Conservation (phyloP, 805 yeast genomes). For the Lipomyces spencermartinsiae region DNA sequence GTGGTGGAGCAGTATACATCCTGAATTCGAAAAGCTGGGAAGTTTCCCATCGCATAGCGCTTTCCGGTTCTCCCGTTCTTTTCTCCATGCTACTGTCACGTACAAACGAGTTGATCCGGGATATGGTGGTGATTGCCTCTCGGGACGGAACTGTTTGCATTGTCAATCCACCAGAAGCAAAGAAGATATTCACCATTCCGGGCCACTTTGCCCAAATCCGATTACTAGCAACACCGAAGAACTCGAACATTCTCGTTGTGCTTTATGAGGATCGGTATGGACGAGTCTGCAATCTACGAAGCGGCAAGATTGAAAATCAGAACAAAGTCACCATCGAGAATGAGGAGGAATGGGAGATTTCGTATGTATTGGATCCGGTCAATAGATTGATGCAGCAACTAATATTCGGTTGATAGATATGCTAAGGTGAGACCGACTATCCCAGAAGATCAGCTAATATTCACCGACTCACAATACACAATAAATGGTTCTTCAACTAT, state of each 20-base stretch:
- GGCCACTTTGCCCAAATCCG: slow-evolving; percentile 32
- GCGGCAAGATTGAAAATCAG: slow-evolving; percentile 35
- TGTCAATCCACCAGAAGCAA: slow-evolving; percentile 17
- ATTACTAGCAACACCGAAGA: slow-evolving; percentile 28
- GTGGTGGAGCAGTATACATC: slow-evolving; percentile 27
- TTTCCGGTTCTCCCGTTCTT: slow-evolving; percentile 34
- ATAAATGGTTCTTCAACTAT: slow-evolving; percentile 36
- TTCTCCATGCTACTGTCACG: slow-evolving; percentile 22
- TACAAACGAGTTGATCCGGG: slow-evolving; percentile 15
- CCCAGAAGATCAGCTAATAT: slow-evolving; percentile 30
- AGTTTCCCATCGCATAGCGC: slow-evolving; percentile 28
- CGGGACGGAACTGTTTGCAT: slow-evolving; percentile 36
- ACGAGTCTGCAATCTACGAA: slow-evolving; percentile 26
- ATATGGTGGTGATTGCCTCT: slow-evolving; percentile 29
- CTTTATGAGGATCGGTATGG: slow-evolving; percentile 32
- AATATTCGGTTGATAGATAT: slow-evolving; percentile 10
- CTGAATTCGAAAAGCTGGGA: slow-evolving; percentile 20
- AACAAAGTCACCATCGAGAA: slow-evolving; percentile 22
- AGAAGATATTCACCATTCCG: slow-evolving; percentile 34
- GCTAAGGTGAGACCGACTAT: slow-evolving; percentile 32
- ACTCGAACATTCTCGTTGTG: slow-evolving; percentile 29
- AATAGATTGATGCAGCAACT: background rate
- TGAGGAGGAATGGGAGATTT: slow-evolving; percentile 37
- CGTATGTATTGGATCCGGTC: slow-evolving; percentile 9
- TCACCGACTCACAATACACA: slow-evolving; percentile 33